Evolutionary conservation across 352 stramenopile species (phyloP), one percentile per base, ranked within the genome.

Genomic region (Phytophthora pseudosyringae): DNA sequence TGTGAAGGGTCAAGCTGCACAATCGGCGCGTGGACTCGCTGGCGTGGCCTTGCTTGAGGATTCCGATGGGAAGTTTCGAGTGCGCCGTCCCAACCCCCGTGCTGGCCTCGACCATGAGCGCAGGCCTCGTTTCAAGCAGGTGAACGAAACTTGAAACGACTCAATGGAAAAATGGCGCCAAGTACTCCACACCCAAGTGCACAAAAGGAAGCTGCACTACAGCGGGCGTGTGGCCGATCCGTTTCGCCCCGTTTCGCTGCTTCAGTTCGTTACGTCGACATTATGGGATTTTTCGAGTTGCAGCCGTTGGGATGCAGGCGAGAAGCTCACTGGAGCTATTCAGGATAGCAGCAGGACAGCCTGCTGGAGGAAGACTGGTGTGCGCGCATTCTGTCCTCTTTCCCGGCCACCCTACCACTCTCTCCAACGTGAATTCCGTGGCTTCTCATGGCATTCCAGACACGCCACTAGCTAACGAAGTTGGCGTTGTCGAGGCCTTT

Each of bases 11-110:
- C 21, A 41, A 53, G 18, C 18, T 3, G 15, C 26, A 51, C 39
- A n/a, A 35, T 31, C 29, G 35, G 12, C 29, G 28, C 48, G 21
- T 21, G 21, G 21, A 21, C 21, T 21, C 43, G 29, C 46, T 54
- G 10, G 41, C n/a, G 39, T 57, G 21, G 32, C 28, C 4, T 35
- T 18, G 51, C 49, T 65, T 66, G 57, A 65, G 46, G 63, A 69
- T 72, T 59, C 51, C 41, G 38, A 73, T 76, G 64, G 68, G 68
- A 76, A 69, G 68, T 76, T 73, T 70, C 68, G 44, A 48, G 36
- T 69, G 68, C 18, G 47, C 52, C 16, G 57, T 76, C 63, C 63
- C 63, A 76, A 35, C 39, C 21, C 21, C 16, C n/a, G 46, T 67
- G 40, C 35, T 32, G 31, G 31, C 47, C 40, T 59, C 32, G 43